These are phyloP conservation scores for Leucoagaricus sp. DNA, from an alignment of 1,284 basidiomycete genomes.

Conservation along the genomic window DNA sequence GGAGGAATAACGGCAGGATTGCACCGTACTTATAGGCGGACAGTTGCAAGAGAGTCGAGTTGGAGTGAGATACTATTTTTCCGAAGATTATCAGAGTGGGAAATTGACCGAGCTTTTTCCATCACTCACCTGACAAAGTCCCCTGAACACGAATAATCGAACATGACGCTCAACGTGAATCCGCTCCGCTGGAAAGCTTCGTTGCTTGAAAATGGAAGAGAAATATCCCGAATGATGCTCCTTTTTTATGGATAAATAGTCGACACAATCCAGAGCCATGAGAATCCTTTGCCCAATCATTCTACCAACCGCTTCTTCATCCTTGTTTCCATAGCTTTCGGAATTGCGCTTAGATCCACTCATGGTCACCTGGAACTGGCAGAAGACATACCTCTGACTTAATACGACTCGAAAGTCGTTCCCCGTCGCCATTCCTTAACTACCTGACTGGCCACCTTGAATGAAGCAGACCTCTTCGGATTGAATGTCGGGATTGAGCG, in stretches of 20 bases:
- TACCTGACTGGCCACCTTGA: no score
- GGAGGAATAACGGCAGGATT: not conserved
- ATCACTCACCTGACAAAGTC: conserved; percentile 8
- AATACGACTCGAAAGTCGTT: no score
- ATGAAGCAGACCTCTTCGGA: no score
- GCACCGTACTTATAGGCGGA: not conserved
- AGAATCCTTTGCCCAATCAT: not conserved
- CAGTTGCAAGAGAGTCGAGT: not conserved
- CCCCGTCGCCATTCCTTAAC: no score
- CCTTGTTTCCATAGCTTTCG: not conserved
- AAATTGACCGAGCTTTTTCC: conserved; percentile 3
- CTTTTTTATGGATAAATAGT: not conserved
- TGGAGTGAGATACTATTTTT: conserved; percentile 7
- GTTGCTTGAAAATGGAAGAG: not conserved
- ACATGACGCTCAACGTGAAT: not conserved
- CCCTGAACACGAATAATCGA: not conserved
- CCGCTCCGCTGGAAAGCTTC: not conserved
- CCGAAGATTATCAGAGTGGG: conserved; percentile 5
- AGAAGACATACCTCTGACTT: no score
- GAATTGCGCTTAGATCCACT: no score
- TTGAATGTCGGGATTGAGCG: no score
- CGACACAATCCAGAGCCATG: not conserved
- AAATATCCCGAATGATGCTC: not conserved
- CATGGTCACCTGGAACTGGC: no score
- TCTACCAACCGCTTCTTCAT: not conserved